phyloP scores from a whole-genome alignment of 352 stramenopile species.

The Pythium guiyangense region DNA sequence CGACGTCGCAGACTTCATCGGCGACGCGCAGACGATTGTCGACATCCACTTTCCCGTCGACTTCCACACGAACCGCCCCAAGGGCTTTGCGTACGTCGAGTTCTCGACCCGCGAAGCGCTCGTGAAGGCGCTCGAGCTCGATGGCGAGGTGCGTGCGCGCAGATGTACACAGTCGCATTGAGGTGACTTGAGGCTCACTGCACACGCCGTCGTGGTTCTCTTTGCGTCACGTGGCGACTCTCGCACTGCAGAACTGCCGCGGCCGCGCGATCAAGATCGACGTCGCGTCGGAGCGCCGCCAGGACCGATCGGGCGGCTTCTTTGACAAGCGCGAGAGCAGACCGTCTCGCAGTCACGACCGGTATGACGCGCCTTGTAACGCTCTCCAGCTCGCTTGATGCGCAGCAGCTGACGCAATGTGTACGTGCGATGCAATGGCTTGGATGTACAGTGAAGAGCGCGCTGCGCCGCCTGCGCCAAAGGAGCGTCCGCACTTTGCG shows the following conservation, averaged over 20 bases:
- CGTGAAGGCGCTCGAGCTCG: constrained; percentile 54
- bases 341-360: constrained; percentile 15
- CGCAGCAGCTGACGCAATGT: not conserved
- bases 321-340: constrained; percentile 49
- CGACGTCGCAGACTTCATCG: constrained; percentile 70
- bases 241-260: constrained; percentile 18
- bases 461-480: constrained; percentile 16
- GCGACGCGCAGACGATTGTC: constrained; percentile 36
- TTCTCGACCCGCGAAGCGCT: constrained; percentile 67
- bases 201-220: not conserved
- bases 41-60: constrained; percentile 77
- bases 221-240: constrained; percentile 4
- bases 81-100: constrained; percentile 86
- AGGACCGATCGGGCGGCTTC: constrained; percentile 39
- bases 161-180: not conserved
- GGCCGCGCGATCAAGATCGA: constrained; percentile 66
- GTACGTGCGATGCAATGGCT: too few relatives aligned
- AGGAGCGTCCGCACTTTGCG: constrained; percentile 54
- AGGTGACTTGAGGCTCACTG: not conserved
- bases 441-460: constrained; percentile 2
- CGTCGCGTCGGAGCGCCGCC: constrained; percentile 53
- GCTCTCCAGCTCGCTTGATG: not conserved
- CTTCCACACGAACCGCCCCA: constrained; percentile 51
- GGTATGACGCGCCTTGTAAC: constrained; percentile 20
- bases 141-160: constrained; percentile 24